These are phyloP conservation scores for Pterulicium gracile DNA, from an alignment of 1,284 basidiomycete species.

Conservation along the genomic window DNA sequence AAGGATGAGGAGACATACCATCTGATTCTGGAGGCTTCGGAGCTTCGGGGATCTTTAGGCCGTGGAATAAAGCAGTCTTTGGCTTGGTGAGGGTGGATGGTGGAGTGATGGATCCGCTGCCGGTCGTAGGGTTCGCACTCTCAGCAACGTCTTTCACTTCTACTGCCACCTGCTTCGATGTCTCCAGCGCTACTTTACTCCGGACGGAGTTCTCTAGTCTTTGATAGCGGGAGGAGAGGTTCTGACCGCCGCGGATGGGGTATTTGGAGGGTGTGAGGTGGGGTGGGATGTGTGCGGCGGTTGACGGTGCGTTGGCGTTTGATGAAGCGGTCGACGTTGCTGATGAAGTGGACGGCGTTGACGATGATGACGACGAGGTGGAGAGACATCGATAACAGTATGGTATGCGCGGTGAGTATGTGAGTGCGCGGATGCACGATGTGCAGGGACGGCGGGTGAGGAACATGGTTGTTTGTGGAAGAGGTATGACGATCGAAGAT, in stretches of 20 bases:
- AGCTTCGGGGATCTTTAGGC: conserved; percentile 46
- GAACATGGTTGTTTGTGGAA: no score
- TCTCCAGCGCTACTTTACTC: conserved; percentile 25
- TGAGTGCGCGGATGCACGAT: no score
- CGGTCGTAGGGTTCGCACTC: conserved; percentile 2
- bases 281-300: no score
- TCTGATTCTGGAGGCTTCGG: conserved; percentile 53
- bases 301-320: no score
- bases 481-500: no score
- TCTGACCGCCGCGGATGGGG: conserved; percentile 26
- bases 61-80: conserved; percentile 31
- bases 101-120: no score
- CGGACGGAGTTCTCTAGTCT: conserved; percentile 44
- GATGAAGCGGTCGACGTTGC: no score
- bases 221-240: conserved; percentile 40
- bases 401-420: no score
- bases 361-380: no score
- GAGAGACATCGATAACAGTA: no score
- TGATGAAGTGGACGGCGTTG: no score
- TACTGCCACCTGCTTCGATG: conserved; percentile 22
- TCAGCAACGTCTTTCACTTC: conserved; percentile 11
- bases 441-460: no score
- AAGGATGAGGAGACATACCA: conserved; percentile 30
- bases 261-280: not conserved
- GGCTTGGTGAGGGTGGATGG: conserved; percentile 3